Conservation (phyloP, 2,329 filamentous ascomycete species). For the Sclerotinia trifoliorum region DNA sequence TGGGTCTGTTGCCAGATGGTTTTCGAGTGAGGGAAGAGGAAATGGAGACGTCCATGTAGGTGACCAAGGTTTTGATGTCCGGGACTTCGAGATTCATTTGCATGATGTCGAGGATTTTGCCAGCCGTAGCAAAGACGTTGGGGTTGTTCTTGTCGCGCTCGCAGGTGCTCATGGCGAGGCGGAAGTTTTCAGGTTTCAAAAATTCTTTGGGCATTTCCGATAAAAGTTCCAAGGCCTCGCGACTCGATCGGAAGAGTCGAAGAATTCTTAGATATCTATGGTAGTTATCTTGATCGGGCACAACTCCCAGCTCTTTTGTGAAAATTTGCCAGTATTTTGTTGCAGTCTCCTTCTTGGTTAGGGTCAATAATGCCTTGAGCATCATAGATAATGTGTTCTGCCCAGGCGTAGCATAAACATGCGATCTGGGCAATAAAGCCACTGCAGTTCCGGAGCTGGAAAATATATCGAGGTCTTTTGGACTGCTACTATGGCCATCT, state of each 20-base stretch:
- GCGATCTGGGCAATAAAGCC: constrained; percentile 22
- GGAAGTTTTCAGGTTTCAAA: constrained; percentile 57
- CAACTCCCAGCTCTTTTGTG: constrained; percentile 58
- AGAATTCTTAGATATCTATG: constrained; percentile 66
- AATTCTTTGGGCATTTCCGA: constrained; percentile 49
- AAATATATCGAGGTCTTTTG: constrained; percentile 1
- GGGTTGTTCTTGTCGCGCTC: constrained; percentile 73
- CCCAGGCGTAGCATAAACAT: constrained; percentile 47
- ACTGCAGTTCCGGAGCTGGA: not conserved
- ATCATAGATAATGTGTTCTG: constrained; percentile 66
- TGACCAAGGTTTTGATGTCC: constrained; percentile 51
- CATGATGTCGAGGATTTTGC: constrained; percentile 65
- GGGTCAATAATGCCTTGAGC: constrained; percentile 60
- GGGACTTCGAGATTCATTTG: constrained; percentile 44
- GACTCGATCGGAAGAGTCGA: constrained; percentile 63
- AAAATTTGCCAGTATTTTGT: constrained; percentile 76
- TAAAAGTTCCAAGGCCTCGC: constrained; percentile 59
- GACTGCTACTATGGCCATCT: not conserved
- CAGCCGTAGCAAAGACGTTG: constrained; percentile 65
- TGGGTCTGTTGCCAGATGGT: constrained; percentile 41
- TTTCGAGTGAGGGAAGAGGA: constrained; percentile 38
- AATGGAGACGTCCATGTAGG: constrained; percentile 58
- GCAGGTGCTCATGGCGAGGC: constrained; percentile 72
- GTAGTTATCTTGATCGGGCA: constrained; percentile 72
- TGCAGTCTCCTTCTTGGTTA: constrained; percentile 61